Base-by-base conservation (phyloP, 1,284 basidiomycete genomes). In the Sporisorium iseilematis-ciliati region DNA sequence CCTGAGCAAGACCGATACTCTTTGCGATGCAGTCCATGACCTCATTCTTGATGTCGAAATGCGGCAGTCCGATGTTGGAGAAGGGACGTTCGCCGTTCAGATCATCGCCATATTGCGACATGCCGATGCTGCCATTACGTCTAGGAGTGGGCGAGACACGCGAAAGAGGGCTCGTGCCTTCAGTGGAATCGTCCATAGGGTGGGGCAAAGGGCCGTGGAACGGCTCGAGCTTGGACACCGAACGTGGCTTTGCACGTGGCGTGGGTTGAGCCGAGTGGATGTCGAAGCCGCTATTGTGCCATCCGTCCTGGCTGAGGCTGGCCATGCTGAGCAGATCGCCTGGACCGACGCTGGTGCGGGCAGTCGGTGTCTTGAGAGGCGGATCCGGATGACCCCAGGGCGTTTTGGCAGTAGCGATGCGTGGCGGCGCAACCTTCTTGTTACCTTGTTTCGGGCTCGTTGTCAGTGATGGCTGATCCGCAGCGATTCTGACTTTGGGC, bases 21-120 rank as follows among this genome's bases (percentile, higher is more conserved):
- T 95, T 96, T 1, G 95, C 95, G 66, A 99, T 97, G 86, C 94
- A 97, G 5, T 92, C 92, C 92, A 99, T 95, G 35, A 99, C 94
- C 73, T 93, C 94, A 75, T 94, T 93, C 46, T 93, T 91, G 40
- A 99, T 89, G 81, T 97, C 93, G 81, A 97, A 95, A 45, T 92
- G 90, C 23, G 90, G 89, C 3, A 85, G 80, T 16, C 68, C 65
- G 33, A 65, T 65, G 48, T 43, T 49, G 31, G 60, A 62, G 57
- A 68, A 68, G 14, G 65, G 62, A 33, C 49, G 49, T 0, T 79
- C 74, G n/a, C 50, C 57, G 3, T 69, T 63, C 35, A 46, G n/a
- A 16, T 54, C 68, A 1, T 60, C 57, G 16, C 25, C 51, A 12
- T 48, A 31, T 26, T 54, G 31, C 26, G 49, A 57, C 21, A 25